phyloP scores from a whole-genome alignment of 441 rosid species.

The Pelargonium fulgidum region DNA sequence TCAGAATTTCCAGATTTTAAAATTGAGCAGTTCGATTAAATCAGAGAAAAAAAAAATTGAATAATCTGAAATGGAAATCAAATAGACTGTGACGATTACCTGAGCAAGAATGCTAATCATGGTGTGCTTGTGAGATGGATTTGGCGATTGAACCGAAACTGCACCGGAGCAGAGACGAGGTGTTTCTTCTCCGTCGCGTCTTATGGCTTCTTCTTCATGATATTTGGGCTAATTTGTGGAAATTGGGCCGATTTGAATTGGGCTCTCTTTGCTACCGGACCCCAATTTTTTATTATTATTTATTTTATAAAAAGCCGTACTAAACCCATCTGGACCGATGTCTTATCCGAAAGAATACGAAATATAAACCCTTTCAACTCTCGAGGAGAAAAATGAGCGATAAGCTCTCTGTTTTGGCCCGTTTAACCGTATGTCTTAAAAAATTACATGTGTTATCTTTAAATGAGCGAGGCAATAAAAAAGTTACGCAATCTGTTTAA shows the following conservation, averaged over 20 bases:
- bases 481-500: too few species aligned
- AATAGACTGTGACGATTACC: slow-evolving; percentile 21
- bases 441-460: too few species aligned
- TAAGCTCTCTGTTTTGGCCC: too few species aligned
- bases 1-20: background rate
- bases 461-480: too few species aligned
- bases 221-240: background rate
- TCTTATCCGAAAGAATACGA: too few species aligned
- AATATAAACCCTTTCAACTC: too few species aligned
- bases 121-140: slow-evolving; percentile 9
- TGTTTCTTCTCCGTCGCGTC: background rate
- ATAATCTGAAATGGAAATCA: background rate
- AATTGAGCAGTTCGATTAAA: background rate
- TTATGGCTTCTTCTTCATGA: background rate
- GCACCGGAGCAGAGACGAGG: background rate
- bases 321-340: too few species aligned
- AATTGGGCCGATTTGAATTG: background rate
- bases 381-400: too few species aligned
- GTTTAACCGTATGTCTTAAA: too few species aligned
- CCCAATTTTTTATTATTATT: too few species aligned
- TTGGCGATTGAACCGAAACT: background rate
- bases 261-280: too few species aligned
- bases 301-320: too few species aligned
- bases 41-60: background rate
- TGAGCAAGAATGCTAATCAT: slow-evolving; percentile 68